These are phyloP conservation scores for Xylariaceae sp. DNA, from an alignment of 2,329 filamentous ascomycete genomes.

Conservation along the genomic window DNA sequence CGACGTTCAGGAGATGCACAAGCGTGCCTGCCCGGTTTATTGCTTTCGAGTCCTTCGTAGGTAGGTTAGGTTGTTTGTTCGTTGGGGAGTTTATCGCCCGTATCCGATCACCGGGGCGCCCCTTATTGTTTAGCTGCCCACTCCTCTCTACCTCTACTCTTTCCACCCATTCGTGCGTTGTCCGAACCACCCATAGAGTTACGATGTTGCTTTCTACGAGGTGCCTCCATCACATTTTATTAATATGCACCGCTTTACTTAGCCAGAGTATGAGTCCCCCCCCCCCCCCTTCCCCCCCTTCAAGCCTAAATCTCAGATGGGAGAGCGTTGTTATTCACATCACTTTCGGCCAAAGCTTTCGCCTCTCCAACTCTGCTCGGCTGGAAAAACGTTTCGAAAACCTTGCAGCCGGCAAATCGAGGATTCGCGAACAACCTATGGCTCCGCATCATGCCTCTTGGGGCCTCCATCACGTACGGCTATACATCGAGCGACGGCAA, in stretches of 20 bases:
- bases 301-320: neutral
- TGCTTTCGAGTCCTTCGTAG: neutral
- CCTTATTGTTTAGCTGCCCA: neutral
- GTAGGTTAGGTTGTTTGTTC: neutral
- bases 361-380: neutral
- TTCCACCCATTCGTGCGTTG: neutral
- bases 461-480: conserved; percentile 36
- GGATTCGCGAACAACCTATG: conserved; percentile 24
- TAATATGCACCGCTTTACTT: conserved; percentile 6
- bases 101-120: neutral
- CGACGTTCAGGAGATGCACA: neutral
- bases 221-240: conserved; percentile 1
- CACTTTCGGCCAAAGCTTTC: conserved; percentile 1
- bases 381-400: neutral
- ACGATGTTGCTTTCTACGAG: conserved; percentile 5
- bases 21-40: neutral
- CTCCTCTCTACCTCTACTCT: neutral
- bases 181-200: neutral
- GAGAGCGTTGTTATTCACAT: neutral
- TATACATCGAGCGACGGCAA: conserved; percentile 31
- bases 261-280: neutral
- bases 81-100: neutral
- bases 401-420: neutral
- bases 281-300: no score
- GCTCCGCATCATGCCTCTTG: conserved; percentile 35